These are phyloP conservation scores for Colletotrichum paranaense DNA, from an alignment of 2,329 filamentous ascomycete genomes.

Conservation along the genomic window DNA sequence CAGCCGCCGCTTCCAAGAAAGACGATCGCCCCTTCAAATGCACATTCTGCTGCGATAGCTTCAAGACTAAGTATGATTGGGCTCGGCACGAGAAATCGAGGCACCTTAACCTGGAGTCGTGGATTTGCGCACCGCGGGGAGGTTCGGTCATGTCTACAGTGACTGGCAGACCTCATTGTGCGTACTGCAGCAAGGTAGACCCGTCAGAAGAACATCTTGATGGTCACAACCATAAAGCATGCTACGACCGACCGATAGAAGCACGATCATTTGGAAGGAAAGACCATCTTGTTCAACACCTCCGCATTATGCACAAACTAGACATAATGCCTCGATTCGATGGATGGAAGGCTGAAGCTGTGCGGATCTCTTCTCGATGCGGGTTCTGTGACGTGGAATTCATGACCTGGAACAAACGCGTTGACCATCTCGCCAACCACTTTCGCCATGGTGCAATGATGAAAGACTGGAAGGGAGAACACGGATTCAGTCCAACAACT, in stretches of 20 bases:
- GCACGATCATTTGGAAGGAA: slow-evolving; percentile 41
- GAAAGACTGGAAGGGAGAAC: slow-evolving; percentile 43
- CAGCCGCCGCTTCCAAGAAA: too few species aligned
- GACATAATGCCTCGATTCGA: slow-evolving; percentile 54
- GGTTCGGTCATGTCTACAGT: slow-evolving; percentile 33
- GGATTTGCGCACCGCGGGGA: slow-evolving; percentile 52
- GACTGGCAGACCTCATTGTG: slow-evolving; percentile 40
- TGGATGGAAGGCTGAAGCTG: slow-evolving; percentile 40
- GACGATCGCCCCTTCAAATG: slow-evolving; percentile 48
- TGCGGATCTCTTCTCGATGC: too few species aligned
- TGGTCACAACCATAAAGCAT: slow-evolving; percentile 38
- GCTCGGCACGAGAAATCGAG: slow-evolving; percentile 61
- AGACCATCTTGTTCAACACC: slow-evolving; percentile 46
- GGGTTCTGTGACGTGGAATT: too few species aligned
- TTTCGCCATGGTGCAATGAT: slow-evolving; percentile 43
- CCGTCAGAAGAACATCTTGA: slow-evolving; percentile 40
- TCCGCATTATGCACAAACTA: slow-evolving; percentile 43
- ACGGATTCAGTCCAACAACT: slow-evolving; percentile 40
- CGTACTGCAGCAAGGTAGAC: slow-evolving; percentile 40
- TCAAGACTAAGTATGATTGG: slow-evolving; percentile 58
- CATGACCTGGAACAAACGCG: too few species aligned
- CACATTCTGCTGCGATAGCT: slow-evolving; percentile 58
- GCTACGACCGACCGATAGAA: slow-evolving; percentile 21
- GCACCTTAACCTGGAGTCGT: slow-evolving; percentile 57
- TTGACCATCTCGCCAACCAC: slow-evolving; percentile 43